A percentile compares a stretch with the other conserved stretches of the same genome.
Evolutionary conservation across 192 early-diverging fungal species (phyloP).

Genomic region (Podila horticola): DNA sequence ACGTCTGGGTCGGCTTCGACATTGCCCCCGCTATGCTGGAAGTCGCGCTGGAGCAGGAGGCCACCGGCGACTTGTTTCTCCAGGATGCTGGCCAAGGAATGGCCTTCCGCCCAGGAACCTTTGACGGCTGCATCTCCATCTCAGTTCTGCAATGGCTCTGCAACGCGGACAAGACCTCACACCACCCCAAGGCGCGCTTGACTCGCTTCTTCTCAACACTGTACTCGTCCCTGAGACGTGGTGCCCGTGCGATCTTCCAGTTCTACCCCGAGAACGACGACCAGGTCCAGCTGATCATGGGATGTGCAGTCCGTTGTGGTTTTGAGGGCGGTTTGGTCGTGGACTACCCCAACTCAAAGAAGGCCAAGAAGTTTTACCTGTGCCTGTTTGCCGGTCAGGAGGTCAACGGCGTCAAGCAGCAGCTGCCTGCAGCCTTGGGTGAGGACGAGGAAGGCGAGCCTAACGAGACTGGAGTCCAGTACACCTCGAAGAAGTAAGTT

Average conservation of each 20-base stretch:
- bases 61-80: constrained; percentile 94
- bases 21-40: constrained; percentile 96
- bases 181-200: constrained; percentile 86
- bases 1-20: constrained; percentile 97
- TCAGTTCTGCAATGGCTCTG: constrained; percentile 99
- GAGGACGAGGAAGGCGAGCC: constrained; percentile 67
- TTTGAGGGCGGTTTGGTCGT: constrained; percentile 96
- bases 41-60: constrained; percentile 91
- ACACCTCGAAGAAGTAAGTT: constrained; percentile 52
- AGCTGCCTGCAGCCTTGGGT: constrained; percentile 70
- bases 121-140: constrained; percentile 87
- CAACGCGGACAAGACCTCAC: constrained; percentile 93
- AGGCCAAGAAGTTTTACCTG: constrained; percentile 96
- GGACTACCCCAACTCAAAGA: constrained; percentile 96
- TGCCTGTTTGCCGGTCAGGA: constrained; percentile 95
- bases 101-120: constrained; percentile 93
- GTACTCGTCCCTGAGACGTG: constrained; percentile 87
- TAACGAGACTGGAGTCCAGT: constrained; percentile 52
- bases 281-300: constrained; percentile 94
- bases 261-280: constrained; percentile 97
- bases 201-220: constrained; percentile 92
- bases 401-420: constrained; percentile 57
- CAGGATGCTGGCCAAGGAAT: constrained; percentile 97
- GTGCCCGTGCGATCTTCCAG: constrained; percentile 96
- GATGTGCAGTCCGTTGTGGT: constrained; percentile 87